Evolutionary conservation across 1,284 basidiomycete species (phyloP), one percentile per base, ranked within the genome.

Genomic region (Coniferiporia sulphurascens): DNA sequence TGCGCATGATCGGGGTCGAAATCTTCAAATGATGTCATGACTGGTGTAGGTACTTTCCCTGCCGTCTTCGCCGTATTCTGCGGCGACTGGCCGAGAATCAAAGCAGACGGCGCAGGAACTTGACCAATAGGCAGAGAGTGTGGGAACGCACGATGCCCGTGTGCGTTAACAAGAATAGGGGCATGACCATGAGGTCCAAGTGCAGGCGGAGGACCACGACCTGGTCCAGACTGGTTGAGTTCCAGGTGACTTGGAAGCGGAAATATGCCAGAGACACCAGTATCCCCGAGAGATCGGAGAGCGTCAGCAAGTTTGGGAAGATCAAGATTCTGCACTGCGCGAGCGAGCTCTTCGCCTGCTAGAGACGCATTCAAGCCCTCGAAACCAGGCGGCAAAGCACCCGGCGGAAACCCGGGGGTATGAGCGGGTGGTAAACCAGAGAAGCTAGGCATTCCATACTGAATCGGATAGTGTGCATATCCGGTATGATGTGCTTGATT

Each of bases 301-400:
- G 84, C 84, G 51, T 76, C 79, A 0, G 85, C 80, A 59, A 91
- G 79, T 70, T 85, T 88, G 52, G 82, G 76, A 53, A 89, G 74
- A 64, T 91, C 89, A 62, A 90, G 74, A 56, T 84, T 81, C 67
- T 90, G 87, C 52, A 91, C 69, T 15, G 82, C 82, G 45, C 83
- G 85, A 48, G 90, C 71, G 48, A 91, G 78, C 56, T 89, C 86
- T 59, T 91, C 89, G 66, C 56, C 53, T 15, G 61, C 52, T 27
- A 57, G 50, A n/a, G 61, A 58, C 6, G 38, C 32, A 27, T 52
- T 55, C 10, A 22, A 38, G 4, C 50, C 48, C n/a, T n/a, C n/a
- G n/a, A n/a, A n/a, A n/a, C n/a, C n/a, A n/a, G n/a, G n/a, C n/a
- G n/a, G n/a, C 35, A 34, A 27, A 12, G 36, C 54, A n/a, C 34